These are phyloP conservation scores for Trypanosoma vivax DNA, from an alignment of 208 protist species.

Conservation along the genomic window DNA sequence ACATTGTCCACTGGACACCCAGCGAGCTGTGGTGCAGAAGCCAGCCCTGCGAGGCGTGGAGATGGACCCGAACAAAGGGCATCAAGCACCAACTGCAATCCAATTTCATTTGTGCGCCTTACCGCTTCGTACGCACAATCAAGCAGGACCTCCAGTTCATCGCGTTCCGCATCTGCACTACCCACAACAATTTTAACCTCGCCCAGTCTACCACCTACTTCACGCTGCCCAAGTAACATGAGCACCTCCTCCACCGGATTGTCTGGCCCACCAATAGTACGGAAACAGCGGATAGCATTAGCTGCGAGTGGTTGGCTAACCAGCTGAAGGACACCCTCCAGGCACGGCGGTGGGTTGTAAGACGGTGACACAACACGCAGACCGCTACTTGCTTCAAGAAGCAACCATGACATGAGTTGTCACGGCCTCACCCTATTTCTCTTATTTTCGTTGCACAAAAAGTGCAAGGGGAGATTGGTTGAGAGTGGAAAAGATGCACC, in stretches of 20 bases:
- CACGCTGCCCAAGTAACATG: conserved; percentile 41
- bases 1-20: conserved; percentile 19
- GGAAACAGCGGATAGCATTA: conserved; percentile 29
- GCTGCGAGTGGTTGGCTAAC: conserved; percentile 24
- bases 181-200: conserved; percentile 48
- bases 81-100: conserved; percentile 22
- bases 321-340: conserved; percentile 50
- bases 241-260: conserved; percentile 14
- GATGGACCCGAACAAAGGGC: conserved; percentile 13
- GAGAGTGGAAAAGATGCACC: too few species aligned
- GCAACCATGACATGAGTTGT: conserved; percentile 71
- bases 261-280: neutral
- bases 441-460: too few species aligned
- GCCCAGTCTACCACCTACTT: conserved; percentile 47
- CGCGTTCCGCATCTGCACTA: neutral
- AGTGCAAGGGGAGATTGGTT: too few species aligned
- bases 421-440: too few species aligned
- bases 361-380: conserved; percentile 52
- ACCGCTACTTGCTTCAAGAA: conserved; percentile 38
- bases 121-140: conserved; percentile 27
- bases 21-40: too few species aligned
- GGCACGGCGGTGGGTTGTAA: conserved; percentile 24
- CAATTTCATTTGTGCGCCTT: conserved; percentile 27
- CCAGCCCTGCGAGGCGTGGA: too few species aligned
- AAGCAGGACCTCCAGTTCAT: conserved; percentile 19